Evolutionary conservation across 345 rosid genomes (phyloP).

Genomic region (Moricandia moricandioides): DNA sequence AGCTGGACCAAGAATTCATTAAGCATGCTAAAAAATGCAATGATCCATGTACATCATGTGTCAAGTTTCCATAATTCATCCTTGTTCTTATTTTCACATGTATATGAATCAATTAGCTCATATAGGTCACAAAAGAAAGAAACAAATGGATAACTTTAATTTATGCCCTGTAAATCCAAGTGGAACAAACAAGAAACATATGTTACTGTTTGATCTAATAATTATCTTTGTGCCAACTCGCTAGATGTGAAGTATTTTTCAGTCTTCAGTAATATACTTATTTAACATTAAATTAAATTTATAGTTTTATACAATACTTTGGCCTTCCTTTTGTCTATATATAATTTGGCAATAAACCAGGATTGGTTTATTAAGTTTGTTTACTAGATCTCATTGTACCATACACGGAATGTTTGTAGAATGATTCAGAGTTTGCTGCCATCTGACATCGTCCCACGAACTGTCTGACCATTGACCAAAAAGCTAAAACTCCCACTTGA

Average conservation of each 20-base stretch:
- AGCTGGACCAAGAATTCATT: slow-evolving; percentile 18
- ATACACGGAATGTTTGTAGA: slow-evolving; percentile 25
- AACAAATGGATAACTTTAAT: not conserved
- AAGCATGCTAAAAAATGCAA: slow-evolving; percentile 28
- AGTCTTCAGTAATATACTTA: not conserved
- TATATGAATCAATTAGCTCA: slow-evolving; percentile 11
- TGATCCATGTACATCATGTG: not conserved
- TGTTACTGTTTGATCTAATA: not conserved
- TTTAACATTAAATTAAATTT: not conserved
- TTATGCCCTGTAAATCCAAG: slow-evolving; percentile 2
- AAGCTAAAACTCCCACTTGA: slow-evolving; percentile 1
- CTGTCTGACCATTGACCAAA: slow-evolving; percentile 29
- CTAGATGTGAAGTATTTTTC: not conserved
- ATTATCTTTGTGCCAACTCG: slow-evolving; percentile 1
- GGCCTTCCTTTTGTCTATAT: not conserved
- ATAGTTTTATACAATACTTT: not conserved
- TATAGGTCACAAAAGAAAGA: not conserved
- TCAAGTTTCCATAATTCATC: not conserved
- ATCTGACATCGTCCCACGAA: slow-evolving; percentile 36
- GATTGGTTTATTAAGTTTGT: not conserved
- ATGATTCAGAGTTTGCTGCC: slow-evolving; percentile 16
- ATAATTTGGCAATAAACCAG: not conserved
- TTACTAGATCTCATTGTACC: not conserved
- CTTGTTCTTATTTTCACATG: slow-evolving; percentile 26
- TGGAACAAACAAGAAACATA: not conserved